Conservation (phyloP, 768 basidiomycete species). For the Suillus discolor region DNA sequence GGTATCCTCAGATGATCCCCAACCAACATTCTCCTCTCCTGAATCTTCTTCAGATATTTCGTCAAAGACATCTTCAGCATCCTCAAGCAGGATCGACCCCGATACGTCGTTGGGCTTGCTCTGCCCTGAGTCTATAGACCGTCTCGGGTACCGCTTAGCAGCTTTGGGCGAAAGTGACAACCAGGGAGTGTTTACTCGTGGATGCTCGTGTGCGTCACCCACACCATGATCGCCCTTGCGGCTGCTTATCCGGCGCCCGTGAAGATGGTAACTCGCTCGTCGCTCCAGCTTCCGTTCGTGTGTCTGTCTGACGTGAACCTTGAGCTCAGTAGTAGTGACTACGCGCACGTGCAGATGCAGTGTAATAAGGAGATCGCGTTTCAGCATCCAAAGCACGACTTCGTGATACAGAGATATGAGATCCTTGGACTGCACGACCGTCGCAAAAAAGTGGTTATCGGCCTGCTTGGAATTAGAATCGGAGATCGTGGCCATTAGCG, state of each 20-base stretch:
- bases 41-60: constrained; percentile 42
- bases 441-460: constrained; percentile 78
- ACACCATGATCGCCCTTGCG: constrained; percentile 23
- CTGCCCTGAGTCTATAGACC: constrained; percentile 48
- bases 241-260: constrained; percentile 25
- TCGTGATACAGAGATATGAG: constrained; percentile 72
- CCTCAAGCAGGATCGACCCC: constrained; percentile 32
- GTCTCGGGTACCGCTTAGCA: constrained; percentile 48
- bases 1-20: constrained; percentile 52
- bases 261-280: constrained; percentile 16
- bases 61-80: constrained; percentile 33
- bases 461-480: constrained; percentile 62
- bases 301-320: constrained; percentile 60
- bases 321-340: constrained; percentile 76
- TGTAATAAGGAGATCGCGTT: constrained; percentile 81
- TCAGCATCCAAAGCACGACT: constrained; percentile 90
- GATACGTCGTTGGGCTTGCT: constrained; percentile 42
- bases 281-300: constrained; percentile 41
- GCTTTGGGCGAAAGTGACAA: constrained; percentile 58
- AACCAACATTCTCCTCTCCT: constrained; percentile 48
- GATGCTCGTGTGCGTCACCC: neutral
- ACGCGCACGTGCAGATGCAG: constrained; percentile 86
- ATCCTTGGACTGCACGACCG: constrained; percentile 72
- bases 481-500: constrained; percentile 76
- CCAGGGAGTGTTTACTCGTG: constrained; percentile 40